Evolutionary conservation across 257 asterid species (phyloP).

Genomic region (Gentiana dahurica): DNA sequence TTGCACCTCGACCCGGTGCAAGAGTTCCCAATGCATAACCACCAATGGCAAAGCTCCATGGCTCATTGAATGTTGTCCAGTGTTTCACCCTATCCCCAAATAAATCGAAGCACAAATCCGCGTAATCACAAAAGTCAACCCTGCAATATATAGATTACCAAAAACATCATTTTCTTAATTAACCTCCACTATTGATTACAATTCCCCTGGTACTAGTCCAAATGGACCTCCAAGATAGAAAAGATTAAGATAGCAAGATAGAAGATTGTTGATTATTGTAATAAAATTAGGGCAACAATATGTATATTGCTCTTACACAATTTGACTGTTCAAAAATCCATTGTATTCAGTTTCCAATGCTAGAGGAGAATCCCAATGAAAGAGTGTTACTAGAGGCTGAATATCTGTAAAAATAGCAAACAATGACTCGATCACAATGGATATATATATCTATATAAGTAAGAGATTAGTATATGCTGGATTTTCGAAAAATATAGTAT

Average conservation of each 20-base stretch:
- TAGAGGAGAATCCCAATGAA: constrained; percentile 32
- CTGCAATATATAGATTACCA: constrained; percentile 10
- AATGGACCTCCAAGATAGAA: too few relatives aligned
- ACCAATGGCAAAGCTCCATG: constrained; percentile 9
- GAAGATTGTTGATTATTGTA: too few relatives aligned
- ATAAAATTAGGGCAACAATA: too few relatives aligned
- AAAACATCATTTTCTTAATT: too few relatives aligned
- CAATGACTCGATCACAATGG: too few relatives aligned
- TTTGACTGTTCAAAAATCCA: constrained; percentile 19
- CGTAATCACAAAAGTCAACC: constrained; percentile 36
- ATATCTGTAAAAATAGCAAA: neutral
- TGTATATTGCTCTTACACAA: constrained; percentile 14
- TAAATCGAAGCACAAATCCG: constrained; percentile 38
- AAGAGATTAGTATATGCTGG: too few relatives aligned
- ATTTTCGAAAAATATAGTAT: too few relatives aligned
- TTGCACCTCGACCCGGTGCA: constrained; percentile 39
- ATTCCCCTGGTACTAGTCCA: too few relatives aligned
- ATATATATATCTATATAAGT: too few relatives aligned
- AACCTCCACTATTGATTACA: too few relatives aligned
- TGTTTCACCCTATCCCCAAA: constrained; percentile 54
- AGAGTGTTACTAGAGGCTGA: constrained; percentile 11
- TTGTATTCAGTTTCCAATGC: constrained; percentile 21
- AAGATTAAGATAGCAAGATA: too few relatives aligned
- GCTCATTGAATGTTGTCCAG: constrained; percentile 48
- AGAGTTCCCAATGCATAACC: constrained; percentile 35